Percentiles rank a stretch among this genome's conserved stretches.
Evolutionary conservation across 768 basidiomycete genomes (phyloP).

Genomic region (Chalciporus chontae): DNA sequence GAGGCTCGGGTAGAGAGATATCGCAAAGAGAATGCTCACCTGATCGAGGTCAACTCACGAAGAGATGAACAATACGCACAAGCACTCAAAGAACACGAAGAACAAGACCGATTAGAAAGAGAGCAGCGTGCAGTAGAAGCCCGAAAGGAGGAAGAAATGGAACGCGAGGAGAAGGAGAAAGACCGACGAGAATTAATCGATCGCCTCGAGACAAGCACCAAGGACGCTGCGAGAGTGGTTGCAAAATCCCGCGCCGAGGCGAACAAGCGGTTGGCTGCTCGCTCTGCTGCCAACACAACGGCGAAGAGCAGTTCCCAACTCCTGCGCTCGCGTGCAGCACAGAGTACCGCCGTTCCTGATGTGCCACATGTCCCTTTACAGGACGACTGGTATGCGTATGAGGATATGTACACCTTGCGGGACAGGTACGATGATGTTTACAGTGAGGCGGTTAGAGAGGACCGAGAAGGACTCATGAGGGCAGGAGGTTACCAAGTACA

Average conservation of each 20-base stretch:
- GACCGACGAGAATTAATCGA: slow-evolving; percentile 74
- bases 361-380: slow-evolving; percentile 76
- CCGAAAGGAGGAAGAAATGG: slow-evolving; percentile 67
- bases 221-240: slow-evolving; percentile 65
- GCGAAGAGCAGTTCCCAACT: slow-evolving; percentile 46
- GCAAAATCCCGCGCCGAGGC: slow-evolving; percentile 66
- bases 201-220: slow-evolving; percentile 73
- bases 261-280: slow-evolving; percentile 56
- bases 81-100: slow-evolving; percentile 74
- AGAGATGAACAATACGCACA: slow-evolving; percentile 76
- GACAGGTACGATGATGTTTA: slow-evolving; percentile 65
- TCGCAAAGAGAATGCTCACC: slow-evolving; percentile 73
- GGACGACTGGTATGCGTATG: slow-evolving; percentile 73
- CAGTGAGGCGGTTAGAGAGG: slow-evolving; percentile 73
- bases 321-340: slow-evolving; percentile 60
- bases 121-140: slow-evolving; percentile 66
- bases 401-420: slow-evolving; percentile 58
- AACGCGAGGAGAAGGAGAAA: slow-evolving; percentile 72
- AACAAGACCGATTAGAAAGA: slow-evolving; percentile 67
- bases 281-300: slow-evolving; percentile 41
- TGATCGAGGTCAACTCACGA: slow-evolving; percentile 81
- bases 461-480: slow-evolving; percentile 74
- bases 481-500: slow-evolving; percentile 80
- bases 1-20: slow-evolving; percentile 80
- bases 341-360: slow-evolving; percentile 67